Conservation (phyloP, 2,329 filamentous ascomycete genomes). For the Macrophomina tecta region DNA sequence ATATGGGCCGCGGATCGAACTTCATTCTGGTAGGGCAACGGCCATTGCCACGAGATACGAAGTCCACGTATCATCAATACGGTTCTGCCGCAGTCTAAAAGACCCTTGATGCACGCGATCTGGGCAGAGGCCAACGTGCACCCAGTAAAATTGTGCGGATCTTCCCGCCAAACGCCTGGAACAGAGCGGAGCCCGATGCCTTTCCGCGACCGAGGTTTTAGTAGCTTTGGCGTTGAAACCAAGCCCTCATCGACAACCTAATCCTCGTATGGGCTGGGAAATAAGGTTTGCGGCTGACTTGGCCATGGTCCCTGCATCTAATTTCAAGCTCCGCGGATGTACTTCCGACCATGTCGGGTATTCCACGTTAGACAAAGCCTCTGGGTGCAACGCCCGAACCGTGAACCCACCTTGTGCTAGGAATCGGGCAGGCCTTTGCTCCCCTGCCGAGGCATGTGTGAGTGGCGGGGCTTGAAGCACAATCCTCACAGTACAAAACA, state of each 20-base stretch:
- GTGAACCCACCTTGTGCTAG: neutral
- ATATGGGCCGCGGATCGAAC: neutral
- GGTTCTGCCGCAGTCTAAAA: neutral
- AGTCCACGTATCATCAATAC: neutral
- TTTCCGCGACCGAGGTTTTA: neutral
- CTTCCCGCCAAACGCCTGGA: neutral
- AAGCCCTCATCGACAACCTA: neutral
- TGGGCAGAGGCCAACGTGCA: neutral
- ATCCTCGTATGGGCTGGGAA: neutral
- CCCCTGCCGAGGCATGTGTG: no score
- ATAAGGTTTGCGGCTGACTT: slow-evolving; percentile 12
- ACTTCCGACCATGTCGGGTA: neutral
- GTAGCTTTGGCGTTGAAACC: neutral
- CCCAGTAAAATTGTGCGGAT: neutral
- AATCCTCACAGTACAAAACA: neutral
- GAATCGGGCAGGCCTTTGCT: no score
- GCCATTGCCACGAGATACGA: neutral
- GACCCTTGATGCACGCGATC: neutral
- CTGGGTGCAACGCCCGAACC: slow-evolving; percentile 3
- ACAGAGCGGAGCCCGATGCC: neutral
- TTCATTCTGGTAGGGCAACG: neutral
- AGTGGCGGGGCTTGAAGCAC: no score
- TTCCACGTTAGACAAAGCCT: neutral
- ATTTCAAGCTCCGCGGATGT: neutral
- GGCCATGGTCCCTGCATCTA: neutral